Evolutionary conservation across 148 eudicot genomes (phyloP), one percentile per base, ranked within the genome.

Genomic region (Nepenthes gracilis): DNA sequence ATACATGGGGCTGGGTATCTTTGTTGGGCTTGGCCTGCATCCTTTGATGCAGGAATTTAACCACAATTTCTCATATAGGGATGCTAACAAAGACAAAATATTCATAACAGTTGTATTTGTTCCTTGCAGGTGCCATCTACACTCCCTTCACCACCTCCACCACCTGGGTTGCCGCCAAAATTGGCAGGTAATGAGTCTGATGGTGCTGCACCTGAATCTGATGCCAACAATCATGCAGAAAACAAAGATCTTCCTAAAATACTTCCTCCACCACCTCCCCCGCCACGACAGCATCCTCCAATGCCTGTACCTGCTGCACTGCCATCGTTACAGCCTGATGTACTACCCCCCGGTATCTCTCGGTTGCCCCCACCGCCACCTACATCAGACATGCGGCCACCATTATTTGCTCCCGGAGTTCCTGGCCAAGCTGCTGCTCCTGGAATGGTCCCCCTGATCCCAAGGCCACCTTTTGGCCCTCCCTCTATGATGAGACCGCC

Each of bases 401-500:
- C 78, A 45, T 61, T 86, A 55, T 45, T 79, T 66, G 60, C 72
- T 63, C 81, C 84, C 62, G 95, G 85, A 40, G 56, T 85, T 69
- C 75, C 88, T 54, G 86, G 83, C 6, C 91, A 72, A 56, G 80
- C 80, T 63, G 74, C 35, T 56, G 83, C 78, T 43, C 88, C 80
- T 43, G 90, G 97, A 64, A 76, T 85, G 86, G 76, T 78, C 36
- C 86, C 96, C n/a, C 71, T 77, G 33, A 70, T 88, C 58, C 83
- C 83, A 60, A 80, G 90, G 78, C 88, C 90, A 32, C 94, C 93
- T 49, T 85, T 78, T 75, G 96, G 94, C 63, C 81, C 76, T 56
- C 90, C 88, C 8, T 81, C 84, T 61, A 92, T 92, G 96, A 83
- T 85, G 98, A 92, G 90, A 64, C 96, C 94, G 48, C 98, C 98